Base-by-base conservation (phyloP, 2,329 filamentous ascomycete species). In the Aspergillus carbonarius region DNA sequence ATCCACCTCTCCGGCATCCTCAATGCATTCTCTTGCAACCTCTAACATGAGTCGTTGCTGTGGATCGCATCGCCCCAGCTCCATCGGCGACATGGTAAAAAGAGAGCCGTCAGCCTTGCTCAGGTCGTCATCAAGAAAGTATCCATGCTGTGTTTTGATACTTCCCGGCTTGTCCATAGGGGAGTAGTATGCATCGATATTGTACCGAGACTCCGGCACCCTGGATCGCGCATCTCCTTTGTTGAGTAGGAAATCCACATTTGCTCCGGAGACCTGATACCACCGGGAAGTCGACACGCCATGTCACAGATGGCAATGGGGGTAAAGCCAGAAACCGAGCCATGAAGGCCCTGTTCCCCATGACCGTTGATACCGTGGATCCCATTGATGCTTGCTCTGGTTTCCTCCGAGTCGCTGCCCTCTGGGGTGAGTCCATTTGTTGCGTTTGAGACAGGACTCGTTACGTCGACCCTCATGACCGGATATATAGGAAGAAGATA, bases 101-200 rank as follows among this genome's bases (percentile, higher is more conserved):
- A 73, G 54, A 70, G 68, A 1, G 61, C 57, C 1, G 66, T 17
- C 37, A n/a, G 30, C 10, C 5, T 37, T 56, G 3, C 42, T 30
- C 3, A 67, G 50, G 51, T 70, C 62, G 18, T 72, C 66, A 7
- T 72, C 60, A 0, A 74, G 60, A 23, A 73, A 72, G 42, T 72
- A 67, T 0, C 66, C 66, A 35, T 60, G 51, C 13, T 47, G 47
- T 1, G 52, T 60, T 32, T 37, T 50, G 8, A 52, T 37, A 1
- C 37, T 56, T 4, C 40, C 37, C 1, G 58, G 60, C 12, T 42
- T 10, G 3, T 37, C 39, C 9, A 25, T 18, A 8, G 47, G 44
- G 7, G 46, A 50, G 52, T 55, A 27, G 52, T 39, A 55, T 3
- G 42, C 53, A 8, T 20, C 59, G n/a, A 60, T 49, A 50, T 72